Percentiles rank a stretch among this genome's conserved stretches.
Evolutionary conservation across 306 rosid genomes (phyloP).

Genomic region (Prosopis cineraria): DNA sequence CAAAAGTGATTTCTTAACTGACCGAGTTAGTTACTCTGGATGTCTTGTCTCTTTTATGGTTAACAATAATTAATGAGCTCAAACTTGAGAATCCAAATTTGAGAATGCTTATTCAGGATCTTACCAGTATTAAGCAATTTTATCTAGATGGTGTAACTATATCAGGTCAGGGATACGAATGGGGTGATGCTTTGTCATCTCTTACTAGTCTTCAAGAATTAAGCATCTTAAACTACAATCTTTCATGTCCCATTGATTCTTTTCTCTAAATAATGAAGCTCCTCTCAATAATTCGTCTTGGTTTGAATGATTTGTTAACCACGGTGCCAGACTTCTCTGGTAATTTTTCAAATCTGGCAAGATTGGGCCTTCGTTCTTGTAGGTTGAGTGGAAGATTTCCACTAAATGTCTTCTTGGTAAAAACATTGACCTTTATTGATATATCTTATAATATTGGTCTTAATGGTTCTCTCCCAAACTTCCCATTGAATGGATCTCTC

Average conservation of each 20-base stretch:
- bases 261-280: background rate
- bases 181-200: slow-evolving; percentile 34
- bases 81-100: too few species aligned
- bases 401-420: slow-evolving; percentile 8
- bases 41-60: background rate
- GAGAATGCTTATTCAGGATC: too few species aligned
- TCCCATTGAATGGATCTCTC: background rate
- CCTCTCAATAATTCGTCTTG: background rate
- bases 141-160: slow-evolving; percentile 41
- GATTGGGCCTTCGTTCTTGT: background rate
- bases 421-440: too few species aligned
- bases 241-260: slow-evolving; percentile 30
- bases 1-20: slow-evolving; percentile 19
- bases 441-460: too few species aligned
- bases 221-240: background rate
- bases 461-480: background rate
- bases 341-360: too few species aligned
- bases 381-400: too few species aligned
- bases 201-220: slow-evolving; percentile 6
- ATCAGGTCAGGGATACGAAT: slow-evolving; percentile 38
- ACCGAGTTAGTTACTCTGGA: slow-evolving; percentile 30
- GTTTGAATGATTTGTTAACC: background rate
- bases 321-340: too few species aligned
- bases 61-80: too few species aligned
- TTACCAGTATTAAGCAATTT: slow-evolving; percentile 29